phyloP scores from a whole-genome alignment of 345 rosid genomes.

The Melaleuca quinquenervia region DNA sequence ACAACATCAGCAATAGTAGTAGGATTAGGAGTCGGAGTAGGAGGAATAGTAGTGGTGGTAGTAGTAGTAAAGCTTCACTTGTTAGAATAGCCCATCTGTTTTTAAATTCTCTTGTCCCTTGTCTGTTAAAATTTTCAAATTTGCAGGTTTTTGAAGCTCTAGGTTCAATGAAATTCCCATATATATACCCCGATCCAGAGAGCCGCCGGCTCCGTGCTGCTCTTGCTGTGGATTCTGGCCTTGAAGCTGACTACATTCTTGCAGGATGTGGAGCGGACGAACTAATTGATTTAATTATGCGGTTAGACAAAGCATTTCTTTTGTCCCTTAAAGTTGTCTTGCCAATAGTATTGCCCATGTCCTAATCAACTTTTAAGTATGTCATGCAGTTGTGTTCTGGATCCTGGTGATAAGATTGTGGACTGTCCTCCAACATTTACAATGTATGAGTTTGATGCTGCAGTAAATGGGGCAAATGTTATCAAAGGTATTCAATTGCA shows the following conservation, averaged over 20 bases:
- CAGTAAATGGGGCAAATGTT: constrained; percentile 74
- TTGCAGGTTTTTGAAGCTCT: constrained; percentile 85
- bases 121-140: constrained; percentile 19
- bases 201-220: constrained; percentile 73
- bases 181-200: constrained; percentile 87
- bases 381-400: constrained; percentile 65
- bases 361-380: background rate
- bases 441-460: constrained; percentile 98
- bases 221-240: constrained; percentile 78
- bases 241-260: constrained; percentile 78
- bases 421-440: constrained; percentile 99
- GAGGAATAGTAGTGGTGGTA: background rate
- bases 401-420: constrained; percentile 91
- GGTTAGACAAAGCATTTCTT: constrained; percentile 31
- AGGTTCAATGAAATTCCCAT: constrained; percentile 79
- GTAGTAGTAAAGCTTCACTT: background rate
- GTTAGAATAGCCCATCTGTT: background rate
- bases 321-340: background rate
- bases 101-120: background rate
- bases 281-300: constrained; percentile 91
- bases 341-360: background rate
- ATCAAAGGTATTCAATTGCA: constrained; percentile 47
- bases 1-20: accelerated
- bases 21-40: background rate
- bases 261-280: constrained; percentile 98